phyloP scores from a whole-genome alignment of 192 early-diverging fungal species.

The Podila minutissima region DNA sequence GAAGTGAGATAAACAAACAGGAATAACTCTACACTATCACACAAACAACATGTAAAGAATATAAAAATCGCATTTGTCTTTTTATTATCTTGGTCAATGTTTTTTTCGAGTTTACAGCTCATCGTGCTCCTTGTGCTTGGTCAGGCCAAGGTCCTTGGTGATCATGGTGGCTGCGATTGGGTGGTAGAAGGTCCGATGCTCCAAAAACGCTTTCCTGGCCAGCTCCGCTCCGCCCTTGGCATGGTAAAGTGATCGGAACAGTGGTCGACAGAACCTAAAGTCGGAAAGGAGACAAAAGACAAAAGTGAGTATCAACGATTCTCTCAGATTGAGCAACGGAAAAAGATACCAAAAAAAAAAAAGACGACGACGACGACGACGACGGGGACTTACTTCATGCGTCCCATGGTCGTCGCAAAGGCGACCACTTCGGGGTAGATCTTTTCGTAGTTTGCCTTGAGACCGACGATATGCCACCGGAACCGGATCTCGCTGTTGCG shows the following conservation, averaged over 20 bases:
- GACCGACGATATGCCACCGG: constrained; percentile 86
- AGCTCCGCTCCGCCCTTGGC: constrained; percentile 77
- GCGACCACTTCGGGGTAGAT: constrained; percentile 79
- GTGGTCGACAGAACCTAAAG: constrained; percentile 39
- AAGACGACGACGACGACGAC: no score
- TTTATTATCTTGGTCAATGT: no score
- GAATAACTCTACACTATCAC: no score
- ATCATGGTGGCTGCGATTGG: constrained; percentile 93
- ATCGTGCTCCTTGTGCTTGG: constrained; percentile 14
- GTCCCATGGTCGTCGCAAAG: constrained; percentile 87
- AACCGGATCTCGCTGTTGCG: constrained; percentile 89
- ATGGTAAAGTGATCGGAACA: constrained; percentile 65
- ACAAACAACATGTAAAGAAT: no score
- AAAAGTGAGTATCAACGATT: no score
- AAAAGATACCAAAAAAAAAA: no score
- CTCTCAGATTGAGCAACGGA: no score
- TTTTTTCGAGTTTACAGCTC: no score
- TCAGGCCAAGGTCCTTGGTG: constrained; percentile 73
- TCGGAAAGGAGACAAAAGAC: no score
- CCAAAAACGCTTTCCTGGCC: constrained; percentile 81
- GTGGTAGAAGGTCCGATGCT: constrained; percentile 88
- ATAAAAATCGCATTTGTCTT: no score
- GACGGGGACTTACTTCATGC: constrained; percentile 77
- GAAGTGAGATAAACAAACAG: no score
- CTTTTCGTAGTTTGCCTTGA: constrained; percentile 78